Conservation (phyloP, 2,329 filamentous ascomycete genomes). For the Diaporthe eres region DNA sequence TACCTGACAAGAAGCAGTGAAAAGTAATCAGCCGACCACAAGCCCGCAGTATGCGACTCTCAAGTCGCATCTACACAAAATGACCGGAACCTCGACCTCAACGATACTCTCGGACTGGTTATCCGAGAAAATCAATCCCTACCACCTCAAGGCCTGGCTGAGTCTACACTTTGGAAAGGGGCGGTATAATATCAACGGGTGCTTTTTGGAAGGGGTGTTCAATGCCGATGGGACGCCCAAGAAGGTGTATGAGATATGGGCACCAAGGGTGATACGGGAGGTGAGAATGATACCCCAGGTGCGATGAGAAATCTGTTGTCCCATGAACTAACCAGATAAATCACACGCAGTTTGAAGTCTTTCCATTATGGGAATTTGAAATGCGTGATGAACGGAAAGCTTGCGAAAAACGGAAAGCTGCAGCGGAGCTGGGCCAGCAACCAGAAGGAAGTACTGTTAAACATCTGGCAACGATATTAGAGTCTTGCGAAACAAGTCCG, state of each 20-base stretch:
- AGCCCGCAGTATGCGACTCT: neutral
- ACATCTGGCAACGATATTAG: neutral
- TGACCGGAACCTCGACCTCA: neutral
- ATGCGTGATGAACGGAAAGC: neutral
- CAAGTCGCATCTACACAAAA: neutral
- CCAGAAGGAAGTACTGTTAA: neutral
- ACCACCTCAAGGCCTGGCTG: conserved; percentile 30
- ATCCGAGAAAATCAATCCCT: neutral
- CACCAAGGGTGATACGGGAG: neutral
- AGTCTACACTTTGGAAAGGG: conserved; percentile 11
- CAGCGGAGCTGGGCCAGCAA: neutral
- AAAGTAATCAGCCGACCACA: neutral
- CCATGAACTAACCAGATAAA: neutral
- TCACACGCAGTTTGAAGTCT: neutral
- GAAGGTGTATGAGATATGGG: conserved; percentile 5
- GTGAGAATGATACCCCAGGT: neutral
- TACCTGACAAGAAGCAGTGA: neutral
- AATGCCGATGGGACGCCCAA: neutral
- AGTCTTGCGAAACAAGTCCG: neutral
- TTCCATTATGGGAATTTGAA: neutral
- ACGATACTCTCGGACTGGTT: neutral
- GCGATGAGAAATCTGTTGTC: neutral
- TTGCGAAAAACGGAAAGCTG: too few relatives aligned
- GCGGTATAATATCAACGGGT: neutral
- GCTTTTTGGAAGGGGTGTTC: neutral